Base-by-base conservation (phyloP, 768 basidiomycete species). In the Russula dissimulans region DNA sequence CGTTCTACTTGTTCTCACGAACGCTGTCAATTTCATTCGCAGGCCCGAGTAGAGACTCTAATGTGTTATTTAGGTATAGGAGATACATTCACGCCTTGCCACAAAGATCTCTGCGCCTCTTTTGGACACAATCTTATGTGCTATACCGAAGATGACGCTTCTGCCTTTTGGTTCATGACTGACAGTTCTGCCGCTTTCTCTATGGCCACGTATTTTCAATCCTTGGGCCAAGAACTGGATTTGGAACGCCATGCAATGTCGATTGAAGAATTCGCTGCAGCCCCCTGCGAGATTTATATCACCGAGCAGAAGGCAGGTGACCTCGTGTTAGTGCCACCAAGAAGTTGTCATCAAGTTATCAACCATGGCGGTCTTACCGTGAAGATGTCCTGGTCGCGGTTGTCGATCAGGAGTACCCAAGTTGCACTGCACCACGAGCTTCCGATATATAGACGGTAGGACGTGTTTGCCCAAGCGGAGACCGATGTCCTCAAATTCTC, bases 121-220 rank as follows among this genome's bases (percentile, higher is more conserved):
- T 85, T 86, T 6, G 90, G 91, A 10, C 90, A 92, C 56, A 93
- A 93, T 68, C 73, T 93, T 22, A 92, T 93, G 90, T 86, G 85
- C 67, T 86, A 87, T 69, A 81, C 90, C 0, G 87, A 89, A 68
- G 73, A 82, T 26, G 77, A 72, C 43, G 89, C 85, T 0, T 86
- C 84, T 1, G 85, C 89, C 1, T 89, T 84, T 68, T 92, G 90
- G 91, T 91, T 92, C 71, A 89, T 93, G 87, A 90, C 91, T 2
- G 74, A 78, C 60, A 77, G 81, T 31, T 76, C 80, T 0, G 79
- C 77, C 59, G 82, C 86, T 14, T 74, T 78, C 10, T 71, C 67
- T 10, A 86, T 81, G 5, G 74, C 81, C 0, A 69, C 74, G 31
- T 89, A 85, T 67, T 89, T 92, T 62, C 63, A 68, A 15, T 77